phyloP scores from a whole-genome alignment of 2,329 filamentous ascomycete species.

The Botryosphaeria agaves region DNA sequence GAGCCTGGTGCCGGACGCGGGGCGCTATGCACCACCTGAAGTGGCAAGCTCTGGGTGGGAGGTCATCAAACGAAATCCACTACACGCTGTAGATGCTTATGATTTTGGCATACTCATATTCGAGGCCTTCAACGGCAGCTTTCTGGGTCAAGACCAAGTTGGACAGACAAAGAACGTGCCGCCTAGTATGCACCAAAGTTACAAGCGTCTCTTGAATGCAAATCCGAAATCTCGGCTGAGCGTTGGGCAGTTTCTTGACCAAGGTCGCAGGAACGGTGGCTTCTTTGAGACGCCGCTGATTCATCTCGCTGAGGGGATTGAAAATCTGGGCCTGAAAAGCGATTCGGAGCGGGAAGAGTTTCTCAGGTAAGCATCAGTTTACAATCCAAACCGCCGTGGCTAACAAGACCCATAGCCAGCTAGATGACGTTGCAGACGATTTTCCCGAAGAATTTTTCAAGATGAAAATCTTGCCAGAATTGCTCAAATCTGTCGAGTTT shows the following conservation, averaged over 20 bases:
- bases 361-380: conserved; percentile 39
- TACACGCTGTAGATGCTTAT: conserved; percentile 74
- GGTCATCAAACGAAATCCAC: conserved; percentile 63
- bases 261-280: conserved; percentile 61
- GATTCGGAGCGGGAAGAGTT: conserved; percentile 74
- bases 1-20: conserved; percentile 70
- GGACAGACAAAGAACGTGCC: conserved; percentile 77
- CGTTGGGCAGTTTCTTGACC: conserved; percentile 73
- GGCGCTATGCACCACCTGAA: conserved; percentile 74
- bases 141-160: conserved; percentile 58
- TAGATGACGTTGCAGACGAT: conserved; percentile 77
- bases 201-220: conserved; percentile 73
- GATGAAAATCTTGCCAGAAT: conserved; percentile 84
- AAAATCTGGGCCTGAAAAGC: conserved; percentile 77
- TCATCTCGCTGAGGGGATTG: conserved; percentile 79
- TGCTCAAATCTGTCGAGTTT: conserved; percentile 98
- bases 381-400: no score
- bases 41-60: conserved; percentile 82
- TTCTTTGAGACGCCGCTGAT: conserved; percentile 93
- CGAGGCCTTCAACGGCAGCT: conserved; percentile 83
- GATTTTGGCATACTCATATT: conserved; percentile 70
- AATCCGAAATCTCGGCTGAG: conserved; percentile 82
- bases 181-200: conserved; percentile 74
- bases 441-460: conserved; percentile 98
- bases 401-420: conserved; percentile 34